Percentiles rank a stretch among this genome's conserved stretches.
These are phyloP conservation scores for Coemansia sp. DNA, from an alignment of 192 early-diverging fungal genomes.

Conservation along the genomic window DNA sequence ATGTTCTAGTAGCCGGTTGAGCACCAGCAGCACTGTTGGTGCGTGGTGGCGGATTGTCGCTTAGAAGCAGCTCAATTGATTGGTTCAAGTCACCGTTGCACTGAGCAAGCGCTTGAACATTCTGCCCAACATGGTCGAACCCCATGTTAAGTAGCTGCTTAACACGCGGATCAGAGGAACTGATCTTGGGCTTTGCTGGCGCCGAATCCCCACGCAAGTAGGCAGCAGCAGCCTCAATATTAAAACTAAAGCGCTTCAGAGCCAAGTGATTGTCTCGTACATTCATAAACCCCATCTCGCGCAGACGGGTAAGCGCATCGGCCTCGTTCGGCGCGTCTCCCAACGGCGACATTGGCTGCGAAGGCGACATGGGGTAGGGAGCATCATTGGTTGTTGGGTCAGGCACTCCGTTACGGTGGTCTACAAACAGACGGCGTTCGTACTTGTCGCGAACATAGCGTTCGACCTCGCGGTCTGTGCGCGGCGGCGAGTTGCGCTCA, in stretches of 20 bases:
- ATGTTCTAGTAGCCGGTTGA: slow-evolving; percentile 4
- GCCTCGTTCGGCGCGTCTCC: slow-evolving; percentile 27
- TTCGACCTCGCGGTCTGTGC: slow-evolving; percentile 79
- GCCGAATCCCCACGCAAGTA: slow-evolving; percentile 60
- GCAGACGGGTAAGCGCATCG: slow-evolving; percentile 51
- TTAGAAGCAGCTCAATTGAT: slow-evolving; percentile 61
- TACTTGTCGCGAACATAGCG: slow-evolving; percentile 91
- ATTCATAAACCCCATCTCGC: slow-evolving; percentile 86
- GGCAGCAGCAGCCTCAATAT: slow-evolving; percentile 73
- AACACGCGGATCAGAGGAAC: slow-evolving; percentile 59
- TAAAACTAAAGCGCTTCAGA: slow-evolving; percentile 68
- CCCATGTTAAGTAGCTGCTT: slow-evolving; percentile 69
- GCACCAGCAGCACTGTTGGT: slow-evolving; percentile 3
- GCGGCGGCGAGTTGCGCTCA: slow-evolving; percentile 65
- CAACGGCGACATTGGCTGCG: slow-evolving; percentile 17
- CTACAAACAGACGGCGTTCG: slow-evolving; percentile 70
- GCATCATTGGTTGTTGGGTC: slow-evolving; percentile 37
- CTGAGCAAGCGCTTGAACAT: slow-evolving; percentile 67
- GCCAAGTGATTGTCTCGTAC: slow-evolving; percentile 65
- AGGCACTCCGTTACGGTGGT: slow-evolving; percentile 32
- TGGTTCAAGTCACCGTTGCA: slow-evolving; percentile 75
- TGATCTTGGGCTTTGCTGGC: slow-evolving; percentile 18
- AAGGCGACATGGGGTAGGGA: neutral
- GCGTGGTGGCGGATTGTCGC: slow-evolving; percentile 44
- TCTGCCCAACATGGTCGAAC: slow-evolving; percentile 68